These are phyloP conservation scores for Pseudotsuga menziesii DNA, from an alignment of 75 land plant genomes.

Conservation along the genomic window DNA sequence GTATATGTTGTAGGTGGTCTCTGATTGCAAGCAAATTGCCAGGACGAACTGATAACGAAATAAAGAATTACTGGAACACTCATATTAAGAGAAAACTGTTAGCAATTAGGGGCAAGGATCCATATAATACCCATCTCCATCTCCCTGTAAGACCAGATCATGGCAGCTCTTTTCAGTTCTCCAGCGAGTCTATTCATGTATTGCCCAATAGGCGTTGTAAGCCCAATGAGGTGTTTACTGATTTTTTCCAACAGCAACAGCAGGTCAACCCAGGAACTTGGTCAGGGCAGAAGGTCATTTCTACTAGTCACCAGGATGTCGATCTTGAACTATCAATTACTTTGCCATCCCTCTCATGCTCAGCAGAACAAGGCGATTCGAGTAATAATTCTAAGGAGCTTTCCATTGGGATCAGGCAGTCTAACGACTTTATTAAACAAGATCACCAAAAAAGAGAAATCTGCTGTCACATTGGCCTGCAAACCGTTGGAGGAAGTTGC, in stretches of 20 bases:
- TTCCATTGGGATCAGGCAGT: no score
- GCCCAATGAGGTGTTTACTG: neutral
- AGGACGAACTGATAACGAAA: slow-evolving; percentile 21
- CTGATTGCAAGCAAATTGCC: slow-evolving; percentile 14
- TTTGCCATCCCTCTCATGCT: no score
- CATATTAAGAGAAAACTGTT: slow-evolving; percentile 10
- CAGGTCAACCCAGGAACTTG: neutral
- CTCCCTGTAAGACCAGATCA: no score
- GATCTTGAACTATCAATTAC: no score
- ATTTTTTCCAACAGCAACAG: no score
- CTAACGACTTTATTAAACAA: neutral
- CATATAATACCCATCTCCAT: no score
- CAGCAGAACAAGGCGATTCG: no score
- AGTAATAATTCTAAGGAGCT: no score
- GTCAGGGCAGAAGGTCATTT: no score
- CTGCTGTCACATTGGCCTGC: slow-evolving; percentile 8
- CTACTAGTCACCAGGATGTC: no score
- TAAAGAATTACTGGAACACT: slow-evolving; percentile 21
- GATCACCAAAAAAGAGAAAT: neutral
- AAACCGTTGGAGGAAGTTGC: slow-evolving; percentile 7
- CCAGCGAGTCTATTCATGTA: no score
- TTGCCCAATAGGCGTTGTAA: neutral
- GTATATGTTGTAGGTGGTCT: slow-evolving; percentile 12
- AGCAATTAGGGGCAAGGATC: neutral
- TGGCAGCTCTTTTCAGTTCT: no score